Evolutionary conservation across 257 asterid genomes (phyloP).

Genomic region (Nicotiana benthamiana): DNA sequence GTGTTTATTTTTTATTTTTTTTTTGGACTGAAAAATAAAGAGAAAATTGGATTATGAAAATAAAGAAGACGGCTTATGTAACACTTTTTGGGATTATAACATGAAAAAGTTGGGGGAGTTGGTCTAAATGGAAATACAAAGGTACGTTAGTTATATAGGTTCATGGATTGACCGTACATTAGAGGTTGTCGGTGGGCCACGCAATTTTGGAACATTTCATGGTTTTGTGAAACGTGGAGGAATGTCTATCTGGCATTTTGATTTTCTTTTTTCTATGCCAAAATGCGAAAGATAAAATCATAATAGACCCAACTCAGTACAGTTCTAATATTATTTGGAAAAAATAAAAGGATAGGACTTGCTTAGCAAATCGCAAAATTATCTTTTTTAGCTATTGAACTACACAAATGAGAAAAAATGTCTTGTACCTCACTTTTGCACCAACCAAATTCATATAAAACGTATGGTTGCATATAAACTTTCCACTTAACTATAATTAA

Average conservation of each 20-base stretch:
- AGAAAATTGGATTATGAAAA: background rate
- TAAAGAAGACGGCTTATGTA: background rate
- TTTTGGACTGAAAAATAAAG: background rate
- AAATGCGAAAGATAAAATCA: background rate
- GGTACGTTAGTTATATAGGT: constrained; percentile 10
- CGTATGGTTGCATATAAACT: no score
- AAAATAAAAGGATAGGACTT: no score
- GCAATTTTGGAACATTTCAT: constrained; percentile 10
- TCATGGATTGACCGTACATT: constrained; percentile 21
- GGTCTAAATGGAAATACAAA: constrained; percentile 13
- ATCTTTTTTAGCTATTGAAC: no score
- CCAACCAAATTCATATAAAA: no score
- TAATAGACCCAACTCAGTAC: background rate
- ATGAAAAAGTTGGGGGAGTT: background rate
- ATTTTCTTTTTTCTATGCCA: background rate
- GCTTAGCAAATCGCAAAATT: no score
- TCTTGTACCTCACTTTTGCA: no score
- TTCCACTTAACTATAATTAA: no score
- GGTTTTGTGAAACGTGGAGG: constrained; percentile 3
- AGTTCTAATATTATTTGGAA: background rate
- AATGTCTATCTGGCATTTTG: background rate
- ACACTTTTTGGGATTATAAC: background rate
- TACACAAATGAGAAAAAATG: no score
- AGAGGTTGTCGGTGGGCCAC: constrained; percentile 41
- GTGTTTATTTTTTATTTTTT: no score